Percentiles rank a stretch among this genome's conserved stretches.
phyloP scores from a whole-genome alignment of 306 rosid species.

The Oxytropis ochrocephala region DNA sequence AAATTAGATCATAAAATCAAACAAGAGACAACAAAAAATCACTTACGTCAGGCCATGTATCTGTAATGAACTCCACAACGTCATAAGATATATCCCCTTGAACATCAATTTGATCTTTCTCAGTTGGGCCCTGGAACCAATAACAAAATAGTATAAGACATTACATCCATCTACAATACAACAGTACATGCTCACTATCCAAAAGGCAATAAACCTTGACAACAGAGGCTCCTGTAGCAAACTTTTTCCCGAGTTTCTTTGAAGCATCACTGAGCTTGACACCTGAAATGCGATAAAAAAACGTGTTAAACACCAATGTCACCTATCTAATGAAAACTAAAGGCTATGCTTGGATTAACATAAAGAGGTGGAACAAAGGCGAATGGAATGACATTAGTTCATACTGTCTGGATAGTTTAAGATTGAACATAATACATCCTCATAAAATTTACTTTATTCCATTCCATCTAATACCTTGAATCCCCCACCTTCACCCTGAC shows the following conservation, averaged over 20 bases:
- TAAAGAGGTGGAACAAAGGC: neutral
- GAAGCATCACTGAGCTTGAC: constrained; percentile 98
- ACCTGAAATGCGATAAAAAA: constrained; percentile 40
- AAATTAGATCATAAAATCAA: neutral
- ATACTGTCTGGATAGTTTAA: neutral
- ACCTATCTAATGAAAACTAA: neutral
- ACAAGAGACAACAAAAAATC: neutral
- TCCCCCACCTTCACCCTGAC: neutral
- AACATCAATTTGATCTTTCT: constrained; percentile 98
- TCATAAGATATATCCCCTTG: constrained; percentile 97
- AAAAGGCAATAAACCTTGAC: constrained; percentile 62
- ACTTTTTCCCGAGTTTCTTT: constrained; percentile 96
- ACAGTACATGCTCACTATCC: neutral
- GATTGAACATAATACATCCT: neutral
- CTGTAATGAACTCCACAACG: constrained; percentile 90
- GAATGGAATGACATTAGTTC: neutral
- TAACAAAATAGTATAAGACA: constrained; percentile 23
- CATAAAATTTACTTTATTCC: neutral
- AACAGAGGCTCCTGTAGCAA: constrained; percentile 98
- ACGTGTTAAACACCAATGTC: neutral
- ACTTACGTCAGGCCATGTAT: constrained; percentile 92
- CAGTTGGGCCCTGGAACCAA: constrained; percentile 86
- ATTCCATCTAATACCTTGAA: neutral
- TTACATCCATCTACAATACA: constrained; percentile 11
- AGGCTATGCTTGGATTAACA: neutral